These are phyloP conservation scores for Tricholoma hemisulphureum DNA, from an alignment of 768 basidiomycete species.

Conservation along the genomic window DNA sequence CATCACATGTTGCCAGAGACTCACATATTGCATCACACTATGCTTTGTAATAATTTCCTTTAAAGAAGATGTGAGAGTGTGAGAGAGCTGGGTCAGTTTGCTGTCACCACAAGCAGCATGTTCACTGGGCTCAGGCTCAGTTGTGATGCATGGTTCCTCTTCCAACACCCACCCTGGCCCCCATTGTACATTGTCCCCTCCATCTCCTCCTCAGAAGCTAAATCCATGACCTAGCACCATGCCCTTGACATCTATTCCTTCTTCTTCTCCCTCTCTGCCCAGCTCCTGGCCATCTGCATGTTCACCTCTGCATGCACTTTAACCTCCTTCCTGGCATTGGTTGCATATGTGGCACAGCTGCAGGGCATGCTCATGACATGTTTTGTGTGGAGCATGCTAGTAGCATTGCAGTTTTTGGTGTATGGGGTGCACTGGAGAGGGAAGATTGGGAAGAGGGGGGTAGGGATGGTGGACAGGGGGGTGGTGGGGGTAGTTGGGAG, in stretches of 20 bases:
- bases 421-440: conserved; percentile 42
- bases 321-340: conserved; percentile 56
- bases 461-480: not conserved
- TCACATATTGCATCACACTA: too few species aligned
- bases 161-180: too few species aligned
- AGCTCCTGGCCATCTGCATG: conserved; percentile 63
- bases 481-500: not conserved
- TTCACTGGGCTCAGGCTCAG: too few species aligned
- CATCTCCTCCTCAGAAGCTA: too few species aligned
- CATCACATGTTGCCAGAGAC: too few species aligned
- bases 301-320: conserved; percentile 55
- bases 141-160: too few species aligned
- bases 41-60: too few species aligned
- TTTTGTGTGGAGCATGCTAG: conserved; percentile 53
- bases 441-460: not conserved
- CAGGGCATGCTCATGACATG: conserved; percentile 57
- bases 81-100: too few species aligned
- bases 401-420: conserved; percentile 67
- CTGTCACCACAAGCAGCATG: too few species aligned
- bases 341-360: conserved; percentile 66
- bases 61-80: too few species aligned
- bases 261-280: conserved; percentile 67
- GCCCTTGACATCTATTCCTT: conserved; percentile 58
- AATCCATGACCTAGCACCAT: conserved; percentile 40
- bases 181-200: too few species aligned